phyloP scores from a whole-genome alignment of 805 yeast species.

The Sugiyamaella floridensis region DNA sequence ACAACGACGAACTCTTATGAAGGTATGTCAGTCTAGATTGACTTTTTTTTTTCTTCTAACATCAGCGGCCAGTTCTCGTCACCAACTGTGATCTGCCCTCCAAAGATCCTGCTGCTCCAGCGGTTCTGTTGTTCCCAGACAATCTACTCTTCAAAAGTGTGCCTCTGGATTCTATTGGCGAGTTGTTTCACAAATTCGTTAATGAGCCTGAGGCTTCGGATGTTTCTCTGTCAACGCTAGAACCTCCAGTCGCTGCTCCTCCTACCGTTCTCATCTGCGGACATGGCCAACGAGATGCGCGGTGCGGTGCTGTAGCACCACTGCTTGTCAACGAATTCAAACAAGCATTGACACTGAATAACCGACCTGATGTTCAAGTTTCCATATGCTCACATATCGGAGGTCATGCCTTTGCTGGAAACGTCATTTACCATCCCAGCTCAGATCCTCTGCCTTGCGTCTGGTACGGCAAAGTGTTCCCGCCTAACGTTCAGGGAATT shows the following conservation, averaged over 20 bases:
- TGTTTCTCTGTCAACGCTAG: background rate
- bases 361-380: conserved; percentile 33
- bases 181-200: conserved; percentile 39
- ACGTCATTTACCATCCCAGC: conserved; percentile 47
- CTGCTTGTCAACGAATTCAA: conserved; percentile 45
- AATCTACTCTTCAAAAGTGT: conserved; percentile 25
- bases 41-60: conserved; percentile 3
- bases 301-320: conserved; percentile 69
- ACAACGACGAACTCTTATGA: conserved; percentile 20
- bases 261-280: conserved; percentile 55
- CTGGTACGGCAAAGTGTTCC: conserved; percentile 76
- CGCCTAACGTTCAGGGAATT: conserved; percentile 60
- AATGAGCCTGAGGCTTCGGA: conserved; percentile 18
- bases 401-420: conserved; percentile 85
- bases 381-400: conserved; percentile 73
- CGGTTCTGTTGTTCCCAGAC: conserved; percentile 52
- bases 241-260: background rate
- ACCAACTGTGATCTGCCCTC: conserved; percentile 38
- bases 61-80: conserved; percentile 43
- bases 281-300: conserved; percentile 51
- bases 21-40: no score
- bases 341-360: conserved; percentile 30
- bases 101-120: conserved; percentile 1
- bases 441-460: conserved; percentile 32
- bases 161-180: conserved; percentile 14